Evolutionary conservation across 495 filamentous ascomycete species (phyloP).

Genomic region (Penicillium salamii): DNA sequence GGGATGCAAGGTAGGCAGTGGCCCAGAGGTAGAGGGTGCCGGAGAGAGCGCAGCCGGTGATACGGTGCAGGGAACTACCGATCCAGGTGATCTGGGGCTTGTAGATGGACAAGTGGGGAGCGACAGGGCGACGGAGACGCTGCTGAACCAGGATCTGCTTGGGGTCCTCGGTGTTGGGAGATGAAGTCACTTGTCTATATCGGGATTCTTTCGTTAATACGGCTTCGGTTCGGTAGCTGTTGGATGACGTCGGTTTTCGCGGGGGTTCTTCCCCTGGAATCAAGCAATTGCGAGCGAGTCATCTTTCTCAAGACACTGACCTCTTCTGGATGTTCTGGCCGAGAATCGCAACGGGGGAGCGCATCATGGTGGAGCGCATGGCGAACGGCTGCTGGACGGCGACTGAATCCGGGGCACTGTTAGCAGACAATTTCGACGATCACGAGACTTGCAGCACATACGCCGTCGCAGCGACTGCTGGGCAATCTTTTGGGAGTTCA

Average conservation of each 20-base stretch:
- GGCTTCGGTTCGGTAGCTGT: neutral
- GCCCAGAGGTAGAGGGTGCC: slow-evolving; percentile 81
- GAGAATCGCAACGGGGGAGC: slow-evolving; percentile 48
- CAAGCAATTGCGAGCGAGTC: neutral
- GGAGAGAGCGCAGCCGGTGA: slow-evolving; percentile 72
- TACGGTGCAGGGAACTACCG: slow-evolving; percentile 67
- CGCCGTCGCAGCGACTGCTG: slow-evolving; percentile 67
- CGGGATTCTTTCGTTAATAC: slow-evolving; percentile 12
- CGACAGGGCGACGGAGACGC: slow-evolving; percentile 77
- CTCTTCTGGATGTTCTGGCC: slow-evolving; percentile 52
- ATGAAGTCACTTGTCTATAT: slow-evolving; percentile 52
- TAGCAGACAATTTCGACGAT: slow-evolving; percentile 2
- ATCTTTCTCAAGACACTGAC: slow-evolving; percentile 31
- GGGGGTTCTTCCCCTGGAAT: no score
- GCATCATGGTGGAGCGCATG: slow-evolving; percentile 49
- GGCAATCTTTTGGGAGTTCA: slow-evolving; percentile 65
- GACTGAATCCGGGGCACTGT: slow-evolving; percentile 31
- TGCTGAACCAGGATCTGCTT: slow-evolving; percentile 76
- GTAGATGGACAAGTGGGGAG: slow-evolving; percentile 90
- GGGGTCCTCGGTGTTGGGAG: slow-evolving; percentile 55
- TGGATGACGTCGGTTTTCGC: slow-evolving; percentile 33
- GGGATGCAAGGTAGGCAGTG: slow-evolving; percentile 77
- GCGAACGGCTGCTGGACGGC: slow-evolving; percentile 50
- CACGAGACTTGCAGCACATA: slow-evolving; percentile 38
- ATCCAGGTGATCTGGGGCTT: slow-evolving; percentile 85